Base-by-base conservation (phyloP, 371 early-diverging fungal species). In the Parasitella parasitica region DNA sequence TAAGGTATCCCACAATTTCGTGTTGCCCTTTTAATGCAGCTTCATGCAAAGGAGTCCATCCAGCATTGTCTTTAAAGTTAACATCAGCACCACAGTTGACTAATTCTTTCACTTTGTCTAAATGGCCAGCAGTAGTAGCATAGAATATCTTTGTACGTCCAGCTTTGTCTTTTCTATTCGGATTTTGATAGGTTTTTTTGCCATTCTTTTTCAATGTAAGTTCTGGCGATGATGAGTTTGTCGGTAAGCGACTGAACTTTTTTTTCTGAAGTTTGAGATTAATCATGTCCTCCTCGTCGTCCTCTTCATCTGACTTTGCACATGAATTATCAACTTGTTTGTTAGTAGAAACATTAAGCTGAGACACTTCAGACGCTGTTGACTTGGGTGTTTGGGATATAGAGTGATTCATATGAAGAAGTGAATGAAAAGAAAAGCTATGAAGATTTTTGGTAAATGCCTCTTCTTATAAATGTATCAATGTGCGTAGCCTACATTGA, bases 31-130 rank as follows among this genome's bases (percentile, higher is more conserved):
- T 80, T 6, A 88, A 69, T 22, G 88, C 85, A 24, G 87, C 85
- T 73, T 87, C 87, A 57, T 90, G 91, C 12, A 90, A 72, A 2
- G 88, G 85, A 3, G 86, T 84, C 81, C 86, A 84, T 12, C 87
- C 87, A 20, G 86, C 88, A 68, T 89, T 76, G 43, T 90, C 90
- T 26, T 77, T 76, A 53, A 75, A 67, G 54, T 86, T 83, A 27
- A 85, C 83, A 61, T 84, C 67, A 6, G 87, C 87, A 13, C 83
- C 83, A 3, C 67, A 73, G 13, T 67, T 71, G 12, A 86, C 67
- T 5, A 80, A 52, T 50, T 76, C 73, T 39, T 75, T 78, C 11
- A 83, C 81, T 35, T 68, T 72, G 35, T 80, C 77, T 11, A 84
- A 51, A 51, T 85, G 72, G 4, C 83, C 84, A 12, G 77, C 69